Evolutionary conservation across 345 rosid genomes (phyloP).

Genomic region (Arabidopsis arenosa): DNA sequence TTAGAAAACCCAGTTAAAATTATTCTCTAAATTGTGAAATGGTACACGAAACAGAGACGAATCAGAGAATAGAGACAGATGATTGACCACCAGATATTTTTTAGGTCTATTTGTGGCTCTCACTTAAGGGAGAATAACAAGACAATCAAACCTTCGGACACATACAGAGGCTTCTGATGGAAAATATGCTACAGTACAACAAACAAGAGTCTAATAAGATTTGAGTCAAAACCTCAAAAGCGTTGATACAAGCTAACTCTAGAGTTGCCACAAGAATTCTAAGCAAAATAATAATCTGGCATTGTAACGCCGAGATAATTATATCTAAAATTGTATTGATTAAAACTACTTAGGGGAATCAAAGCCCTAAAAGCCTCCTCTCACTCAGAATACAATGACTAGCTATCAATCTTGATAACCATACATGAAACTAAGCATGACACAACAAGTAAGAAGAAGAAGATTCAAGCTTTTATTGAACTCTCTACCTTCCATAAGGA

Average conservation of each 20-base stretch:
- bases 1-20: background rate
- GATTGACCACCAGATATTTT: constrained; percentile 35
- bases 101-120: constrained; percentile 35
- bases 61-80: background rate
- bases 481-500: constrained; percentile 81
- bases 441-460: background rate
- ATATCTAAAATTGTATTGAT: constrained; percentile 33
- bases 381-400: constrained; percentile 37
- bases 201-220: background rate
- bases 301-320: constrained; percentile 6
- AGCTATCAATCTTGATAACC: constrained; percentile 35
- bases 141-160: background rate
- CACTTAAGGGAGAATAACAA: background rate
- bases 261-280: constrained; percentile 12
- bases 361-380: constrained; percentile 30
- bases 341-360: constrained; percentile 28
- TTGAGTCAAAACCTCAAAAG: constrained; percentile 20
- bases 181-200: background rate
- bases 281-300: constrained; percentile 6
- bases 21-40: background rate
- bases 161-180: constrained; percentile 10
- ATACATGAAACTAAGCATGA: constrained; percentile 8
- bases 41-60: background rate
- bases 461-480: constrained; percentile 20
- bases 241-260: constrained; percentile 29